phyloP scores from a whole-genome alignment of 176 grass and related monocot genomes.

The Musa beccarii region DNA sequence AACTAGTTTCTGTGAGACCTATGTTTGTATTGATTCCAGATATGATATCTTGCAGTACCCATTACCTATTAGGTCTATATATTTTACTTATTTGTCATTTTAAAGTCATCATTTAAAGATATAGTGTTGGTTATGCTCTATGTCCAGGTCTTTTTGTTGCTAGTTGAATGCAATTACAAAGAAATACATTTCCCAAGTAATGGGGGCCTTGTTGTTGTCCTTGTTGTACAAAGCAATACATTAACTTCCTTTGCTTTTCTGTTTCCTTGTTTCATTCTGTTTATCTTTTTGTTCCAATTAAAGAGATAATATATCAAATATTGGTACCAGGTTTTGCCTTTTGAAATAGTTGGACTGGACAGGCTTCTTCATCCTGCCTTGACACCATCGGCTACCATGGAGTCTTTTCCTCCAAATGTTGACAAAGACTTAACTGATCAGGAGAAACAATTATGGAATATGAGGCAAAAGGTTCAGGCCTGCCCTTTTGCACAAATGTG shows the following conservation, averaged over 20 bases:
- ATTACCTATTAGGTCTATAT: no score
- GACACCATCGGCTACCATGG: constrained; percentile 31
- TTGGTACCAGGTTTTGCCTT: constrained; percentile 46
- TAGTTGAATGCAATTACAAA: neutral
- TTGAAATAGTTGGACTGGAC: constrained; percentile 82
- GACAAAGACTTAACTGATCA: constrained; percentile 28
- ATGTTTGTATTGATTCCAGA: no score
- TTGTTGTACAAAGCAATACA: neutral
- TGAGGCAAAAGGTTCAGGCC: constrained; percentile 34
- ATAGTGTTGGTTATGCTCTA: neutral
- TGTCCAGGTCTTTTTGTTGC: neutral
- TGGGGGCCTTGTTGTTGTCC: no score
- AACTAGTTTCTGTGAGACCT: no score
- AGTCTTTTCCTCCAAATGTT: constrained; percentile 22
- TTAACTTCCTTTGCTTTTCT: neutral
- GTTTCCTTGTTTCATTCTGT: neutral
- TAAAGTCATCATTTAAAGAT: no score
- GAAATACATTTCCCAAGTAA: neutral
- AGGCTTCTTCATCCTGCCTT: constrained; percentile 43
- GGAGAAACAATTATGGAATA: constrained; percentile 34
- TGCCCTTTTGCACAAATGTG: neutral
- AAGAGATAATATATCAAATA: neutral
- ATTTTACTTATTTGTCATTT: no score
- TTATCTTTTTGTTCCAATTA: neutral
- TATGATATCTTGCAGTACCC: no score